Percentiles rank a stretch among this genome's conserved stretches.
phyloP scores from a whole-genome alignment of 345 rosid species.

The Rhizophora mangle region DNA sequence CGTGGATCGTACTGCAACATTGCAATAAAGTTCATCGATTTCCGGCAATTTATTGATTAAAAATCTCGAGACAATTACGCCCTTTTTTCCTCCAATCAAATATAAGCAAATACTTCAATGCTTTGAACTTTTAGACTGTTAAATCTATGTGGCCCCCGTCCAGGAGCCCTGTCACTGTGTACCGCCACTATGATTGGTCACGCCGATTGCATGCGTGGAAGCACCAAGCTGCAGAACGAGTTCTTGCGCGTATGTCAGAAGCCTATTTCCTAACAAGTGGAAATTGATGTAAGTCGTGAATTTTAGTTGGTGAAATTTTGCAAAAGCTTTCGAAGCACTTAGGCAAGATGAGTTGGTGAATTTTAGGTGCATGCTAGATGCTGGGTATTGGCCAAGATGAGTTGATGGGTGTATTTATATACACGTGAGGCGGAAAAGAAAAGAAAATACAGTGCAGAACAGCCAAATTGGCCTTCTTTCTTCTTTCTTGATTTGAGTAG shows the following conservation, averaged over 20 bases:
- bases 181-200: background rate
- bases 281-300: background rate
- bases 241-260: background rate
- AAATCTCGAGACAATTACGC: no score
- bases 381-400: background rate
- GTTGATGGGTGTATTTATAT: background rate
- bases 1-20: constrained; percentile 64
- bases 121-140: no score
- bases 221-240: background rate
- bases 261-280: background rate
- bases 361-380: no score
- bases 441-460: background rate
- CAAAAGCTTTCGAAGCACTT: background rate
- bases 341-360: no score
- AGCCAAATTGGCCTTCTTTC: background rate
- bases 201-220: background rate
- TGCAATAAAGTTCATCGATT: constrained; percentile 23
- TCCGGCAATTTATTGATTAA: no score
- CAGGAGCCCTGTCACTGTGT: background rate
- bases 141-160: background rate
- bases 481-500: background rate
- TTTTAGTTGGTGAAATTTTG: background rate
- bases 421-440: background rate
- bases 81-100: no score
- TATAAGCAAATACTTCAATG: background rate